Conservation (phyloP, 495 filamentous ascomycete species). For the Talaromyces stipitatus region DNA sequence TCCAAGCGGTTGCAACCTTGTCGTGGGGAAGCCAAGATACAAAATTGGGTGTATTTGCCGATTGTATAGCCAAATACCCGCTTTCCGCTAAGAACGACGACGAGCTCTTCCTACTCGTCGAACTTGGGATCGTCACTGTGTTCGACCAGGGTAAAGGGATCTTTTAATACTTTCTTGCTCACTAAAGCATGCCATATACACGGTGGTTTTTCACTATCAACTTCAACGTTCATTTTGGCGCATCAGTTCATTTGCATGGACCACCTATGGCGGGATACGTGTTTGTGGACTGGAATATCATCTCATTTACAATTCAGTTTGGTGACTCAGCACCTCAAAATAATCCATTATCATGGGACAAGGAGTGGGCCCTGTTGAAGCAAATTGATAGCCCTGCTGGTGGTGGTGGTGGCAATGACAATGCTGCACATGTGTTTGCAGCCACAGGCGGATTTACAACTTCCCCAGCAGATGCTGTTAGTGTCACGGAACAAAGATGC, state of each 20-base stretch:
- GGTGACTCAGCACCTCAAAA: conserved; percentile 10
- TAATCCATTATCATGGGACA: background rate
- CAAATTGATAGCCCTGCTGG: background rate
- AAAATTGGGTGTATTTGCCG: conserved; percentile 29
- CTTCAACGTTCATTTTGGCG: conserved; percentile 28
- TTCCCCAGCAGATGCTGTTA: background rate
- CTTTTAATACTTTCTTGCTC: conserved; percentile 32
- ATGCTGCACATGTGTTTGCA: background rate
- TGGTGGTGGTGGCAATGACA: background rate
- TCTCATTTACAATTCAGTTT: conserved; percentile 34
- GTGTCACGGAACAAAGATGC: background rate
- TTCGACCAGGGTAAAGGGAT: conserved; percentile 27
- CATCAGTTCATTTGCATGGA: conserved; percentile 28
- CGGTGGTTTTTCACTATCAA: conserved; percentile 43
- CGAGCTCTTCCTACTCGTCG: conserved; percentile 25
- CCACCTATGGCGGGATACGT: conserved; percentile 29
- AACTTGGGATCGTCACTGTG: conserved; percentile 29
- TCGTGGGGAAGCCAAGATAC: conserved; percentile 15
- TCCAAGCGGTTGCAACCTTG: conserved; percentile 30
- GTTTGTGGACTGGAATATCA: conserved; percentile 34
- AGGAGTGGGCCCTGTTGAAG: background rate
- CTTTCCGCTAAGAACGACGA: conserved; percentile 17
- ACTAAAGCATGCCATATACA: conserved; percentile 34
- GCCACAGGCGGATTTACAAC: background rate
- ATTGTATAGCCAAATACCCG: conserved; percentile 18